Conservation (phyloP, 805 yeast species). For the Candida cerambycidarum region DNA sequence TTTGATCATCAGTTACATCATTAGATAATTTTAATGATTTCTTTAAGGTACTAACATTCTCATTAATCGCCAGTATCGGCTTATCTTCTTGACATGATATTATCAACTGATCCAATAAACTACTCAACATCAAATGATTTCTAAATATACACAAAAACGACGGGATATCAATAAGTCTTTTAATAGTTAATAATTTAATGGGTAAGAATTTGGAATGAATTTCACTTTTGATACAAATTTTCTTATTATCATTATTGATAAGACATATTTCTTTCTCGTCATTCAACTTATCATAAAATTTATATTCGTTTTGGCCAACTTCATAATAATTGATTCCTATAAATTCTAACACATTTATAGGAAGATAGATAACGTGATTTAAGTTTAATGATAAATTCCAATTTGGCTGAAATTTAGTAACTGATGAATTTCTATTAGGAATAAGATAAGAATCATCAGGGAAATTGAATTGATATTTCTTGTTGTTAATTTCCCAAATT, state of each 20-base stretch:
- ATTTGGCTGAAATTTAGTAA: slow-evolving; percentile 5
- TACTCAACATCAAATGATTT: slow-evolving; percentile 30
- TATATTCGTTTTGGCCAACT: neutral
- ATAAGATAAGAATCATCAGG: slow-evolving; percentile 12
- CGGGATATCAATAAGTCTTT: slow-evolving; percentile 24
- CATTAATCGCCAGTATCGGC: slow-evolving; percentile 2
- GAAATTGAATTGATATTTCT: slow-evolving; percentile 20
- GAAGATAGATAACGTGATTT: slow-evolving; percentile 26
- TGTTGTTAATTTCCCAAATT: slow-evolving; percentile 22
- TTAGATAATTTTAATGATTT: slow-evolving; percentile 35
- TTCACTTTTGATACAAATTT: slow-evolving; percentile 9
- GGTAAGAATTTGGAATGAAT: slow-evolving; percentile 22
- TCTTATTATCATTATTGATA: neutral
- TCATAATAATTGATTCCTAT: slow-evolving; percentile 20
- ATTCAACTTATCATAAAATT: slow-evolving; percentile 13
- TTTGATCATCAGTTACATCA: slow-evolving; percentile 41
- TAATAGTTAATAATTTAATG: slow-evolving; percentile 23
- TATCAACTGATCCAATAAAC: slow-evolving; percentile 14
- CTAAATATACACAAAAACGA: slow-evolving; percentile 29
- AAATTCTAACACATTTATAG: slow-evolving; percentile 29
- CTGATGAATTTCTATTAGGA: neutral
- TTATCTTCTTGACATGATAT: slow-evolving; percentile 4
- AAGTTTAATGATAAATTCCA: slow-evolving; percentile 31
- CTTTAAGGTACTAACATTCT: slow-evolving; percentile 25
- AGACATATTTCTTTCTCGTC: slow-evolving; percentile 13